Conservation (phyloP, 2,329 filamentous ascomycete species). For the Sarocladium kiliense region DNA sequence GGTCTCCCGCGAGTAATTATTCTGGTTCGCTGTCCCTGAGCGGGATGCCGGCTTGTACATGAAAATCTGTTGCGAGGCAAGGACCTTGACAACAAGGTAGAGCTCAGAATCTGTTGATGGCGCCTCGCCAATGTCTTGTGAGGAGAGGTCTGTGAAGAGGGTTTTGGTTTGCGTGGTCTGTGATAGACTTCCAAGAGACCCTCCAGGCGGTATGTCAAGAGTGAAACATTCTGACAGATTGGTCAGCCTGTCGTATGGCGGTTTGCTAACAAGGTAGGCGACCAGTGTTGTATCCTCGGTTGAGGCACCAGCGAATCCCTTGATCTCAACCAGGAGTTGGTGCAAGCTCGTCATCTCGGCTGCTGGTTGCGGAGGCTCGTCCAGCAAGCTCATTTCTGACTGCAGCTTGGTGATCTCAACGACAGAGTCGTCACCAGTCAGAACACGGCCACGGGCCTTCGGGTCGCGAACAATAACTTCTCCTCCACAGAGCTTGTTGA, state of each 20-base stretch:
- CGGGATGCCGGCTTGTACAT: slow-evolving; percentile 44
- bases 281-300: slow-evolving; percentile 72
- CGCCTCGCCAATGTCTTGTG: slow-evolving; percentile 63
- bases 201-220: slow-evolving; percentile 70
- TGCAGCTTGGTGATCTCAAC: slow-evolving; percentile 88
- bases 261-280: slow-evolving; percentile 71
- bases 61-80: slow-evolving; percentile 50
- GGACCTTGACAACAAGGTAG: slow-evolving; percentile 78
- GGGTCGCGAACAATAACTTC: slow-evolving; percentile 95
- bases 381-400: slow-evolving; percentile 90
- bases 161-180: slow-evolving; percentile 70
- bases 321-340: slow-evolving; percentile 79
- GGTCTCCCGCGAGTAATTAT: slow-evolving; percentile 36
- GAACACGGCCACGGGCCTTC: slow-evolving; percentile 70
- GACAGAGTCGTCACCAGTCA: slow-evolving; percentile 90
- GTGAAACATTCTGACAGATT: slow-evolving; percentile 79
- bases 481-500: slow-evolving; percentile 89
- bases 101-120: slow-evolving; percentile 64
- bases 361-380: slow-evolving; percentile 67
- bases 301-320: slow-evolving; percentile 71
- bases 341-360: slow-evolving; percentile 69
- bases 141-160: slow-evolving; percentile 80
- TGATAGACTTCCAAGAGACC: slow-evolving; percentile 60
- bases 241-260: slow-evolving; percentile 54
- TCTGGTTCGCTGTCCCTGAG: slow-evolving; percentile 40